A percentile compares a stretch with the other conserved stretches of the same genome.
These are phyloP conservation scores for Rosa hybrid DNA, from an alignment of 331 rosid species.

Conservation along the genomic window DNA sequence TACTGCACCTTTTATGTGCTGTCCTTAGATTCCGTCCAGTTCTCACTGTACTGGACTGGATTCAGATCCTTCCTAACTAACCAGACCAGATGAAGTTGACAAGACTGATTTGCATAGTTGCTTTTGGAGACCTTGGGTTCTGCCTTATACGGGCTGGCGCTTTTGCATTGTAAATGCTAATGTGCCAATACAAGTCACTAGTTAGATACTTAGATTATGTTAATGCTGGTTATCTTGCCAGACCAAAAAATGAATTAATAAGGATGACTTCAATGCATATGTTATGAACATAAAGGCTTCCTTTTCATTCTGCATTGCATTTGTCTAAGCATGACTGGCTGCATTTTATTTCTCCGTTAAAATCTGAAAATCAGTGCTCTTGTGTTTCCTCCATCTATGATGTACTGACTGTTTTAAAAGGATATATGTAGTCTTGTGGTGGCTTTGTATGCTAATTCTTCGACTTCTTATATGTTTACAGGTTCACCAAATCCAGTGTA, in stretches of 20 bases:
- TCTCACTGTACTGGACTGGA: background rate
- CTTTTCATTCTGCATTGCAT: background rate
- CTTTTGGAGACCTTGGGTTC: background rate
- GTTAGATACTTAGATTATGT: background rate
- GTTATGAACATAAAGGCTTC: background rate
- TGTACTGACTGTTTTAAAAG: constrained; percentile 10
- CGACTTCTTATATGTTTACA: constrained; percentile 45
- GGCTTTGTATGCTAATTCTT: constrained; percentile 17
- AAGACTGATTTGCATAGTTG: background rate
- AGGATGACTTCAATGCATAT: background rate
- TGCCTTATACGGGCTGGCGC: background rate
- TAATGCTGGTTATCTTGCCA: background rate
- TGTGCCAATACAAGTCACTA: background rate
- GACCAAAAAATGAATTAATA: background rate
- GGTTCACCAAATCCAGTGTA: constrained; percentile 75
- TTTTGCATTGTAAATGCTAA: background rate
- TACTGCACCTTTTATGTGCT: constrained; percentile 1
- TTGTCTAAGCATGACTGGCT: background rate
- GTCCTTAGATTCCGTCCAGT: background rate
- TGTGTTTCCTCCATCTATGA: constrained; percentile 9
- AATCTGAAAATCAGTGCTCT: background rate
- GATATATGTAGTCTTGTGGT: constrained; percentile 1
- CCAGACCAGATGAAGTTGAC: background rate
- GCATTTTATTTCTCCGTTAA: background rate
- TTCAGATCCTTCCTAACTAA: background rate